Percentiles rank a stretch among this genome's conserved stretches.
Conservation (phyloP, 2,329 filamentous ascomycete genomes). For the Aspergillus sp. region DNA sequence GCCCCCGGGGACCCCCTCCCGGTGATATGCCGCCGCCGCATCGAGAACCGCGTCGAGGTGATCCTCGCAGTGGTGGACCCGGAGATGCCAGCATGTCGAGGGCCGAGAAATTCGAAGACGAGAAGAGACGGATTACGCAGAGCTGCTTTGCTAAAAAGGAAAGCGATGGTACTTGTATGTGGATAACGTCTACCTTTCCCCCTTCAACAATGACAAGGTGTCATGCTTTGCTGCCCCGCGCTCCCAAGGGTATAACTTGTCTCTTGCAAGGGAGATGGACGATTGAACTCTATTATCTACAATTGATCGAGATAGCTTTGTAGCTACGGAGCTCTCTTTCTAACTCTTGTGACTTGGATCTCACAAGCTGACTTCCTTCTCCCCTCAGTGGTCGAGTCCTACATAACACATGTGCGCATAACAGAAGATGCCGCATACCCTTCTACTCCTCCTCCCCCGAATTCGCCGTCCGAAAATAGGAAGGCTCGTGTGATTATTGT, state of each 20-base stretch:
- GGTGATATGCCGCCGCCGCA: constrained; percentile 23
- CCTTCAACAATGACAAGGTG: constrained; percentile 5
- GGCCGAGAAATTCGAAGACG: constrained; percentile 91
- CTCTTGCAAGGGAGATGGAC: constrained; percentile 3
- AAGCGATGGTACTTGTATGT: constrained; percentile 74
- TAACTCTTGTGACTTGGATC: not conserved
- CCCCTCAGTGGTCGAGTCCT: constrained; percentile 69
- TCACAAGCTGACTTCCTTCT: constrained; percentile 13
- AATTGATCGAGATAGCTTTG: not conserved
- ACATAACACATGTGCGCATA: constrained; percentile 94
- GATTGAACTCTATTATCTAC: constrained; percentile 1
- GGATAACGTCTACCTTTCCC: constrained; percentile 5
- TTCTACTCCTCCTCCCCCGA: constrained; percentile 74
- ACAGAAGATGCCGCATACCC: constrained; percentile 79
- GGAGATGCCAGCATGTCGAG: constrained; percentile 31
- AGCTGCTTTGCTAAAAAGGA: constrained; percentile 92
- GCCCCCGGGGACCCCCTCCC: constrained; percentile 26
- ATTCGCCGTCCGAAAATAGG: constrained; percentile 65
- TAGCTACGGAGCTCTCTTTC: no score
- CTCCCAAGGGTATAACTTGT: not conserved
- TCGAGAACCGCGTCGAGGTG: constrained; percentile 27
- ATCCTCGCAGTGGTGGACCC: constrained; percentile 28
- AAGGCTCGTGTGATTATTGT: constrained; percentile 90
- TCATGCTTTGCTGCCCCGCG: constrained; percentile 5
- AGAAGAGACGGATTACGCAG: constrained; percentile 88